Evolutionary conservation across 192 early-diverging fungal genomes (phyloP).

Genomic region (Oehlia diaphana): DNA sequence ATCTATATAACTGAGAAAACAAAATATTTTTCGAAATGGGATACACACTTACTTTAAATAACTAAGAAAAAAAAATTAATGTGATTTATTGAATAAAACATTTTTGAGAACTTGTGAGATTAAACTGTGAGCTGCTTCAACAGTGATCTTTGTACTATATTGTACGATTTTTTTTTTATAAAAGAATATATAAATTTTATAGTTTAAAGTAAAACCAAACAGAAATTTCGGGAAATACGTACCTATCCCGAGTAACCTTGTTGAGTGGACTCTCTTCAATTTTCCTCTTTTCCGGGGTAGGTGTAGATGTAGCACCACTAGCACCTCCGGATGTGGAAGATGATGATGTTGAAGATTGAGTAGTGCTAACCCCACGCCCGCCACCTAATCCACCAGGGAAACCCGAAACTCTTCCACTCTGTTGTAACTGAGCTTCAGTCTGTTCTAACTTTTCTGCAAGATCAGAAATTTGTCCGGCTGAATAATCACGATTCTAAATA

Average conservation of each 20-base stretch:
- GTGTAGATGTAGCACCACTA: neutral
- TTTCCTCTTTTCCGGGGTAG: slow-evolving; percentile 55
- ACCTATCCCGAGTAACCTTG: slow-evolving; percentile 74
- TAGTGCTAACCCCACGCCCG: slow-evolving; percentile 31
- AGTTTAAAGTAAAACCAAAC: neutral
- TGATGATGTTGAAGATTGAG: neutral
- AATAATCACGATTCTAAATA: slow-evolving; percentile 79
- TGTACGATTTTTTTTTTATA: neutral
- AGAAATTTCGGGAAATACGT: neutral
- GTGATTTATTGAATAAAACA: slow-evolving; percentile 66
- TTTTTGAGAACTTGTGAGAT: slow-evolving; percentile 86
- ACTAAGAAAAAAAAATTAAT: neutral
- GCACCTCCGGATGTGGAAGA: neutral
- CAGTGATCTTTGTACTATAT: slow-evolving; percentile 69
- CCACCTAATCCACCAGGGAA: slow-evolving; percentile 43
- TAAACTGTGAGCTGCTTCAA: slow-evolving; percentile 78
- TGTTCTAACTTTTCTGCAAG: slow-evolving; percentile 83
- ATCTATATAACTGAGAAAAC: too few species aligned
- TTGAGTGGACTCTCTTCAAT: slow-evolving; percentile 62
- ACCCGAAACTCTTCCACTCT: slow-evolving; percentile 38
- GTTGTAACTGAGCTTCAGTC: slow-evolving; percentile 58
- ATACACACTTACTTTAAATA: too few species aligned
- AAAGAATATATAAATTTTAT: slow-evolving; percentile 2
- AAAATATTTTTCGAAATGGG: too few species aligned
- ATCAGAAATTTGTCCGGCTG: slow-evolving; percentile 75